A percentile compares a stretch with the other conserved stretches of the same genome.
Conservation (phyloP, 2,329 filamentous ascomycete species). For the Aspergillus fumigatus region DNA sequence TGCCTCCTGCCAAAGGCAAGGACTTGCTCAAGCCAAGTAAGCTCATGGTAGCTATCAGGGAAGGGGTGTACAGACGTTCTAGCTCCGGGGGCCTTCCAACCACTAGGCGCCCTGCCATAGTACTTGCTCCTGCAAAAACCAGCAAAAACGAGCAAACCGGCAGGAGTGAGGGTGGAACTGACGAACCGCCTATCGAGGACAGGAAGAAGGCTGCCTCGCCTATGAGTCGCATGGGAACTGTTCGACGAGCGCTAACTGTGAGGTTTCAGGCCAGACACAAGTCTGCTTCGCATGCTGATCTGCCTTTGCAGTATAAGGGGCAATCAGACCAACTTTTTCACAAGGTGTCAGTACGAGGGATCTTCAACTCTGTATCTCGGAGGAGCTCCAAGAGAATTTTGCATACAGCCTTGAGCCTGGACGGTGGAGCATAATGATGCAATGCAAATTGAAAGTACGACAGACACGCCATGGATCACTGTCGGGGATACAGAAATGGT, state of each 20-base stretch:
- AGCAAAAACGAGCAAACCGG: background rate
- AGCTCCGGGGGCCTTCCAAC: constrained; percentile 44
- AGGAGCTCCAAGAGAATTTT: constrained; percentile 10
- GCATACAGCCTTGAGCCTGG: constrained; percentile 4
- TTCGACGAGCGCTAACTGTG: constrained; percentile 9
- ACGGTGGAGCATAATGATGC: constrained; percentile 9
- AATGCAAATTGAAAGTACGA: background rate
- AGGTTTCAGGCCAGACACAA: constrained; percentile 4
- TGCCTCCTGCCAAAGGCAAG: constrained; percentile 64
- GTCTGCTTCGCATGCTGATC: background rate
- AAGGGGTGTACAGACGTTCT: constrained; percentile 69
- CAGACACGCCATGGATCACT: constrained; percentile 2
- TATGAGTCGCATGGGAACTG: constrained; percentile 1
- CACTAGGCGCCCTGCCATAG: background rate
- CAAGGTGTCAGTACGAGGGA: constrained; percentile 12
- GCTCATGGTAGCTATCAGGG: constrained; percentile 77
- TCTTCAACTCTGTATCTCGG: constrained; percentile 19
- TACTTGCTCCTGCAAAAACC: background rate
- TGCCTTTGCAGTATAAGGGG: background rate
- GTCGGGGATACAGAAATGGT: constrained; percentile 4
- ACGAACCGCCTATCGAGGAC: background rate
- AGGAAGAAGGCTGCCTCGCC: constrained; percentile 2
- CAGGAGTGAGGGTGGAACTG: background rate
- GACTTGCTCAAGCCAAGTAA: constrained; percentile 70
- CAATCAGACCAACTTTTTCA: constrained; percentile 1